Evolutionary conservation across 78 protist species (phyloP).

Genomic region (Dictyostelium citrinum): DNA sequence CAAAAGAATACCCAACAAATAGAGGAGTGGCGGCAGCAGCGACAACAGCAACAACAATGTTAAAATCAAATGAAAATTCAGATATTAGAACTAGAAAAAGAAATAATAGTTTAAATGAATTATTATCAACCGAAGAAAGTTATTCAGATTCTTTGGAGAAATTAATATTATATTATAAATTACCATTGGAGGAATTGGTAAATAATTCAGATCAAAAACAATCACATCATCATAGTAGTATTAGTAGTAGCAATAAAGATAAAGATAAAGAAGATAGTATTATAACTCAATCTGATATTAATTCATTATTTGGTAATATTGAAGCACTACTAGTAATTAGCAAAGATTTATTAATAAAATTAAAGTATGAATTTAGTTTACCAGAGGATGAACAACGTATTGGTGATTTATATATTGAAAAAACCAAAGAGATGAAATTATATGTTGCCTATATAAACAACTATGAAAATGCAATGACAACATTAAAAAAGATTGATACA

Average conservation of each 20-base stretch:
- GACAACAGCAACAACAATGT: background rate
- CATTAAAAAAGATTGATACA: slow-evolving; percentile 12
- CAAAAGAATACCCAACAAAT: background rate
- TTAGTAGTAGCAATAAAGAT: background rate
- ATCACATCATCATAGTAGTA: background rate
- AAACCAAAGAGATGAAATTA: slow-evolving; percentile 46
- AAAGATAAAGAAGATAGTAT: background rate
- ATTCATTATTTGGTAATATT: slow-evolving; percentile 11
- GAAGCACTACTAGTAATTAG: slow-evolving; percentile 55
- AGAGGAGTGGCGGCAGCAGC: background rate
- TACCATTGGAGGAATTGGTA: slow-evolving; percentile 17
- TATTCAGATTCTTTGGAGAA: slow-evolving; percentile 61
- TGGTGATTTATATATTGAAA: slow-evolving; percentile 63
- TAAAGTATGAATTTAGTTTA: slow-evolving; percentile 13
- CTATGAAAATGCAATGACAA: slow-evolving; percentile 39
- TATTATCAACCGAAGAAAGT: slow-evolving; percentile 58
- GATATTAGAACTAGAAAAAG: background rate
- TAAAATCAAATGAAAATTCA: background rate
- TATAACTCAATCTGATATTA: background rate
- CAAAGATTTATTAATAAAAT: slow-evolving; percentile 24
- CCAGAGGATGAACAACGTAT: background rate
- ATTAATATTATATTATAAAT: slow-evolving; percentile 21
- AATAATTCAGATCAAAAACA: background rate
- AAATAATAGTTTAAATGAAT: slow-evolving; percentile 22
- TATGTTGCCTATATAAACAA: slow-evolving; percentile 52